A percentile compares a stretch with the other conserved stretches of the same genome.
phyloP scores from a whole-genome alignment of 2,329 filamentous ascomycete species.

The Pseudocercospora cruenta region DNA sequence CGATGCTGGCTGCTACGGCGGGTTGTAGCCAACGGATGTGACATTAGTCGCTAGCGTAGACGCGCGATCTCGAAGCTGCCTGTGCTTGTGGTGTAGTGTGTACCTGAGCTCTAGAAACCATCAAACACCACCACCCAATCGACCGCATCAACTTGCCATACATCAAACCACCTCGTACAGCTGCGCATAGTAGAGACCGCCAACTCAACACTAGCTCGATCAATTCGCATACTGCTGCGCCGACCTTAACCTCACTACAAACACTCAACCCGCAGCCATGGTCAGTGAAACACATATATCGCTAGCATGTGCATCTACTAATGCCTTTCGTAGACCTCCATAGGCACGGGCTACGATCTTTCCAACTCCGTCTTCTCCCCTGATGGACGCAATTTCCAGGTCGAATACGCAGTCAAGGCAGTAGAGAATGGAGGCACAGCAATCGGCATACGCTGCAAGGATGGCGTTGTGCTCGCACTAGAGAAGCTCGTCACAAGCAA shows the following conservation, averaged over 20 bases:
- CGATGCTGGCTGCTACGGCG: neutral
- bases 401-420: slow-evolving; percentile 97
- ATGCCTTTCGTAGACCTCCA: slow-evolving; percentile 75
- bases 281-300: slow-evolving; percentile 25
- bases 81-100: no score
- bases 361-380: slow-evolving; percentile 99
- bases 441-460: slow-evolving; percentile 94
- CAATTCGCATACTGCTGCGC: neutral
- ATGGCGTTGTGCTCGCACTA: slow-evolving; percentile 91
- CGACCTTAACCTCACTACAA: neutral
- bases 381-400: slow-evolving; percentile 97
- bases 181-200: neutral
- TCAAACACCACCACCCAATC: neutral
- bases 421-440: slow-evolving; percentile 97
- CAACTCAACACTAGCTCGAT: neutral
- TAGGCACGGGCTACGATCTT: slow-evolving; percentile 99
- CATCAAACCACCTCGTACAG: neutral
- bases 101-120: neutral
- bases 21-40: neutral
- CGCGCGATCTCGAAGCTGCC: neutral
- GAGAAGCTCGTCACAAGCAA: slow-evolving; percentile 97
- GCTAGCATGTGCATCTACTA: slow-evolving; percentile 4
- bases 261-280: slow-evolving; percentile 31
- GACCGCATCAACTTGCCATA: neutral
- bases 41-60: neutral